Evolutionary conservation across 352 stramenopile species (phyloP).

Genomic region (Phytopythium delawarense): DNA sequence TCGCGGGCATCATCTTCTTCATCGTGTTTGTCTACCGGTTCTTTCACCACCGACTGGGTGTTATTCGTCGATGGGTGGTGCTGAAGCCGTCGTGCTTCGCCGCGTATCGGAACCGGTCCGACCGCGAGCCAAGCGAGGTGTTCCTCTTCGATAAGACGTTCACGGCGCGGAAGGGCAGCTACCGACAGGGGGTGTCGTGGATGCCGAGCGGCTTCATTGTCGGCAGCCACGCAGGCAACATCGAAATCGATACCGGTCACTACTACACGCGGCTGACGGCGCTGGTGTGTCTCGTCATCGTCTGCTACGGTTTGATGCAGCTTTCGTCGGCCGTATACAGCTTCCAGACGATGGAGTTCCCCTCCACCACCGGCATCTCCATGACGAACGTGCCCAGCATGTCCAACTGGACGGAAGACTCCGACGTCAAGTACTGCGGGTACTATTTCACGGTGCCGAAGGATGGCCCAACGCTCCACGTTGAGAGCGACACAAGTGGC

Average conservation of each 20-base stretch:
- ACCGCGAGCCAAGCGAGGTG: conserved; percentile 79
- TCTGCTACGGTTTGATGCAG: conserved; percentile 68
- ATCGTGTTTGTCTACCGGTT: conserved; percentile 86
- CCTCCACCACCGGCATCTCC: conserved; percentile 18
- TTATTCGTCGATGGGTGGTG: conserved; percentile 83
- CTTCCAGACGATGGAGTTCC: conserved; percentile 42
- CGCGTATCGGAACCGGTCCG: conserved; percentile 65
- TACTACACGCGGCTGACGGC: conserved; percentile 81
- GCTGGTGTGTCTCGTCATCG: conserved; percentile 50
- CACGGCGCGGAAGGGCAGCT: conserved; percentile 68
- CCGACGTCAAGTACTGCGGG: conserved; percentile 51
- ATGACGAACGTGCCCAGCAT: conserved; percentile 29
- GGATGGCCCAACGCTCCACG: conserved; percentile 39
- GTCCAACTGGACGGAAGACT: conserved; percentile 41
- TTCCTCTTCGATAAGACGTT: conserved; percentile 88
- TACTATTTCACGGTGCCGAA: conserved; percentile 64
- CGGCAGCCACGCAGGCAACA: conserved; percentile 73
- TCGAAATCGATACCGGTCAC: conserved; percentile 83
- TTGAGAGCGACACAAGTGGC: conserved; percentile 25
- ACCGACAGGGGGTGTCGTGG: conserved; percentile 81
- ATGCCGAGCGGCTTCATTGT: conserved; percentile 85
- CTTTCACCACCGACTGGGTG: conserved; percentile 81
- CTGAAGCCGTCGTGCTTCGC: conserved; percentile 86
- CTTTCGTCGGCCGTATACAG: conserved; percentile 56
- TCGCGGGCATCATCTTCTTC: conserved; percentile 57